These are phyloP conservation scores for Musa itinerans DNA, from an alignment of 176 grass and related monocot species.

Conservation along the genomic window DNA sequence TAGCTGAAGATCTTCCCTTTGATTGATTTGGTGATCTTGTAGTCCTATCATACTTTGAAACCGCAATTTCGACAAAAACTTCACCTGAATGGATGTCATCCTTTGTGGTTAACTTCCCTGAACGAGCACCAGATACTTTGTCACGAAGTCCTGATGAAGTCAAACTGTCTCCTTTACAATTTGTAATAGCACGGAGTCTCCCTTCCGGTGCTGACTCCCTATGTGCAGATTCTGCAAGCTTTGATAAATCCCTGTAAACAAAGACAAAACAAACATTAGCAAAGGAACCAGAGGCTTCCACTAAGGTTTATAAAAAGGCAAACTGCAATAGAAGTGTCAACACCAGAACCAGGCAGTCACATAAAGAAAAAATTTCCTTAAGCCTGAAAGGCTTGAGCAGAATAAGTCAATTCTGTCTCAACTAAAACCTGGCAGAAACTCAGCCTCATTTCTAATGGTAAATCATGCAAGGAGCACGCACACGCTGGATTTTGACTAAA, in stretches of 20 bases:
- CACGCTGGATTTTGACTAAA: too few relatives aligned
- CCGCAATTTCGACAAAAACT: slow-evolving; percentile 41
- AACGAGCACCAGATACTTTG: slow-evolving; percentile 42
- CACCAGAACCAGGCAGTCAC: too few relatives aligned
- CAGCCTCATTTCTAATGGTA: too few relatives aligned
- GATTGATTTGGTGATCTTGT: slow-evolving; percentile 55
- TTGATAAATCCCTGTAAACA: slow-evolving; percentile 62
- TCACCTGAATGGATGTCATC: slow-evolving; percentile 56
- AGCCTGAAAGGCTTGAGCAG: too few relatives aligned
- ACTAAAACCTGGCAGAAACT: too few relatives aligned
- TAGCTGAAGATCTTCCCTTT: slow-evolving; percentile 61
- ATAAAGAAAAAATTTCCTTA: too few relatives aligned
- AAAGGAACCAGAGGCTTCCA: not conserved
- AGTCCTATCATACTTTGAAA: slow-evolving; percentile 48
- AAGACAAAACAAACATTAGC: not conserved
- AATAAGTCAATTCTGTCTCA: too few relatives aligned
- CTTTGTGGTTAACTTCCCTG: slow-evolving; percentile 51
- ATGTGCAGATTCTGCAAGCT: slow-evolving; percentile 54
- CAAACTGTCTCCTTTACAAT: slow-evolving; percentile 49
- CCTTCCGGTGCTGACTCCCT: slow-evolving; percentile 59
- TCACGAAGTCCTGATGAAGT: slow-evolving; percentile 53
- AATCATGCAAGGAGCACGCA: too few relatives aligned
- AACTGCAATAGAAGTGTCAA: too few relatives aligned
- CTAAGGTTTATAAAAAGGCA: too few relatives aligned
- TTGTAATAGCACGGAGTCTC: slow-evolving; percentile 50